A percentile compares a stretch with the other conserved stretches of the same genome.
Conservation (phyloP, 768 basidiomycete species). For the Kwoniella dejecticola region DNA sequence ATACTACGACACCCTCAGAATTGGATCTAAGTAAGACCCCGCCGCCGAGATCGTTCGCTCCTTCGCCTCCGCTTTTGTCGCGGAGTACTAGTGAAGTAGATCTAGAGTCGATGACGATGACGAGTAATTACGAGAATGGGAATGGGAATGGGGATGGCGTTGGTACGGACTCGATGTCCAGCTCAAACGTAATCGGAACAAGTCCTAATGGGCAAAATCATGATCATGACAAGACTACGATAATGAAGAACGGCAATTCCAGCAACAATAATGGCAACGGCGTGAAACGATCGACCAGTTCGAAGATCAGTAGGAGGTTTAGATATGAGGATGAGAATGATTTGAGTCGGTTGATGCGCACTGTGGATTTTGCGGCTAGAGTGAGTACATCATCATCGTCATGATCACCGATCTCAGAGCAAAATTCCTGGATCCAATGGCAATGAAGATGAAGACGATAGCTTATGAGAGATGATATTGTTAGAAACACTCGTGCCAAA, state of each 20-base stretch:
- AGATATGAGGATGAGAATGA: constrained; percentile 28
- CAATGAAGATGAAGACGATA: too few relatives aligned
- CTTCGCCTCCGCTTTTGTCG: constrained; percentile 20
- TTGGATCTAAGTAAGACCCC: constrained; percentile 20
- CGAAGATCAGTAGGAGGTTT: too few relatives aligned
- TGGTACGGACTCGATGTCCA: too few relatives aligned
- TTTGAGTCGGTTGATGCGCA: constrained; percentile 40
- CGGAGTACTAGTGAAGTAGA: not conserved
- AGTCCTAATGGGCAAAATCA: not conserved
- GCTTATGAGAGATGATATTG: too few relatives aligned
- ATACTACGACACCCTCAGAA: constrained; percentile 2
- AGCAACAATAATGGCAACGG: too few relatives aligned
- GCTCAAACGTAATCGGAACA: too few relatives aligned
- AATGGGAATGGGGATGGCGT: not conserved
- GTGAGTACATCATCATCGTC: constrained; percentile 29
- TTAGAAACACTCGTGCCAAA: constrained; percentile 53
- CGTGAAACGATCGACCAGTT: too few relatives aligned
- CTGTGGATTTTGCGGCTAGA: constrained; percentile 50
- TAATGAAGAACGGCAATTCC: too few relatives aligned
- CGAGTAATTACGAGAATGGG: not conserved
- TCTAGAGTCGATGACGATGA: not conserved
- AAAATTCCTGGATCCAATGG: too few relatives aligned
- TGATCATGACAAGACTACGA: too few relatives aligned
- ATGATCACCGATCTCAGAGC: too few relatives aligned
- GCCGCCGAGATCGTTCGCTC: constrained; percentile 29